A percentile compares a stretch with the other conserved stretches of the same genome.
Evolutionary conservation across 495 filamentous ascomycete genomes (phyloP).

Genomic region (Melanomma pulvis-pyrius): DNA sequence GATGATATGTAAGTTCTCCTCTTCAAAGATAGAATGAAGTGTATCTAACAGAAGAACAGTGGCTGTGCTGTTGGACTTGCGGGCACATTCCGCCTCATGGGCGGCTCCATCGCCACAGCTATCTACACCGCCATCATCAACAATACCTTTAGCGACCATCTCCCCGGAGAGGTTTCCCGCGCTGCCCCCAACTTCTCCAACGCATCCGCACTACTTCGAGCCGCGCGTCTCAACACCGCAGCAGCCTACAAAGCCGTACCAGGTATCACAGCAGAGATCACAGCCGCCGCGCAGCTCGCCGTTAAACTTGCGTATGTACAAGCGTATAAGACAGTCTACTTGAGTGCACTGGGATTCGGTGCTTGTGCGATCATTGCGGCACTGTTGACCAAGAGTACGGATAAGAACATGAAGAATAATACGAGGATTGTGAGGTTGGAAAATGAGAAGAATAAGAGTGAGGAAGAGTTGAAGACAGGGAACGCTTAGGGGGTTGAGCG

Average conservation of each 20-base stretch:
- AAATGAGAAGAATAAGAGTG: conserved; percentile 25
- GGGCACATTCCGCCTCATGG: conserved; percentile 36
- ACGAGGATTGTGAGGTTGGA: conserved; percentile 30
- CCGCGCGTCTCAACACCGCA: conserved; percentile 31
- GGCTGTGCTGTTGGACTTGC: conserved; percentile 38
- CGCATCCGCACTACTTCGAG: conserved; percentile 6
- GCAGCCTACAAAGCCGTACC: conserved; percentile 26
- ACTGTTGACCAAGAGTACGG: conserved; percentile 27
- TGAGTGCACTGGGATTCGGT: conserved; percentile 33
- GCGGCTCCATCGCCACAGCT: conserved; percentile 32
- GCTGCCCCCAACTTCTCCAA: conserved; percentile 1
- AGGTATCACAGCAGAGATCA: conserved; percentile 12
- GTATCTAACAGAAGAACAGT: not conserved
- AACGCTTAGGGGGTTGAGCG: too few species aligned
- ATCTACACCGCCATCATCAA: conserved; percentile 34
- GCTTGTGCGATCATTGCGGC: conserved; percentile 28
- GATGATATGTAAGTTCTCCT: conserved; percentile 30
- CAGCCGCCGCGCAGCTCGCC: conserved; percentile 24
- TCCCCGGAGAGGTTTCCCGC: conserved; percentile 15
- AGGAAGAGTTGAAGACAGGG: conserved; percentile 2
- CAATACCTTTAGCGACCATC: conserved; percentile 18
- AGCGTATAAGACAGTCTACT: conserved; percentile 25
- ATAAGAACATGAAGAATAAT: conserved; percentile 29
- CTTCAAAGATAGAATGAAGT: too few species aligned
- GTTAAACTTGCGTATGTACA: conserved; percentile 31